Base-by-base conservation (phyloP, 2,329 filamentous ascomycete genomes). In the Coniochaeta sp. region DNA sequence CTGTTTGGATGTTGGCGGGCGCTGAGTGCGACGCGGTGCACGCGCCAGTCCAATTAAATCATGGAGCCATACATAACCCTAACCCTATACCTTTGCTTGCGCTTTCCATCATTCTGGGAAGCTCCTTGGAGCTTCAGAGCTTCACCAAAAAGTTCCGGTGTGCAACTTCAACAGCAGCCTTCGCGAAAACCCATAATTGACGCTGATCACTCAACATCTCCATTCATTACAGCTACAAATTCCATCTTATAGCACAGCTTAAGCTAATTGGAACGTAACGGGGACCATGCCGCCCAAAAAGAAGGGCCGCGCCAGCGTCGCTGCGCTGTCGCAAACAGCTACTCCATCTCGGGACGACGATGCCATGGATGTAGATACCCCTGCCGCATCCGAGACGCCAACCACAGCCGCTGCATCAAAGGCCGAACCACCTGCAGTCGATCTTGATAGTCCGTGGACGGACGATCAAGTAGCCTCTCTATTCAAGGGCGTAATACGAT, bases 401-500 rank as follows among this genome's bases (percentile, higher is more conserved):
- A 74, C 73, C 5, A 77, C 66, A 74, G 75, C 72, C 62, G 75
- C 72, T 54, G 69, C 72, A 5, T 66, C 72, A 5, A 67, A 67
- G n/a, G 50, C 67, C 73, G 58, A 81, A 66, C 73, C 74, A 63
- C 65, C 73, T 56, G 62, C 72, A 62, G 64, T 76, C 30, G 74
- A 75, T 65, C 72, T 74, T 56, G 83, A 85, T 60, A 90, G 93
- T 65, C 84, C 88, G 28, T 99, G 95, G 95, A 97, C 92, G 4
- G 93, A 96, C 69, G 93, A 97, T 70, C 95, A 99, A 74, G 89
- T 96, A 65, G 92, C 91, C 1, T 93, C 91, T 44, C 81, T 99
- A 0, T 91, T 96, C 77, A 97, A 97, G 72, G 91, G 88, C 58
- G 89, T 98, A 65, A 93, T 98, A 65, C 84, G 88, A 70, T 96